A percentile compares a stretch with the other conserved stretches of the same genome.
Evolutionary conservation across 495 filamentous ascomycete genomes (phyloP).

Genomic region (Durotheca rogersii): DNA sequence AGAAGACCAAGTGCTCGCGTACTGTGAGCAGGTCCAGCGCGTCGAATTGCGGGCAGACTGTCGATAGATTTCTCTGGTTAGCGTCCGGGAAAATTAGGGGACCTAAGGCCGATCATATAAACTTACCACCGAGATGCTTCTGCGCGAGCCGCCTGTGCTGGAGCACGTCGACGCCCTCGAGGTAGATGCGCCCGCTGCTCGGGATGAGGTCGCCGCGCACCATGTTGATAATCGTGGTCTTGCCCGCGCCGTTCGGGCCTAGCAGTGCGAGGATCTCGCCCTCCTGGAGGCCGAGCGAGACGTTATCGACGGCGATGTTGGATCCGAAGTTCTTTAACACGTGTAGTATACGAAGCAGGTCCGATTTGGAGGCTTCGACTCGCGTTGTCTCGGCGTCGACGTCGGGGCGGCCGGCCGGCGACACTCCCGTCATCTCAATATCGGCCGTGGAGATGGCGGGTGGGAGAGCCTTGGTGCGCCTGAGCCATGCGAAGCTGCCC

Average conservation of each 20-base stretch:
- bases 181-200: constrained; percentile 58
- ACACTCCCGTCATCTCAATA: constrained; percentile 12
- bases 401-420: constrained; percentile 12
- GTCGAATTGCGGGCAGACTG: constrained; percentile 66
- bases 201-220: constrained; percentile 71
- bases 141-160: constrained; percentile 24
- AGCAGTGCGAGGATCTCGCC: constrained; percentile 72
- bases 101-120: too few relatives aligned
- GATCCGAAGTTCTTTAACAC: constrained; percentile 66
- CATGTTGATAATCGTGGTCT: constrained; percentile 70
- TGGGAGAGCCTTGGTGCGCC: constrained; percentile 25
- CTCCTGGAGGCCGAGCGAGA: constrained; percentile 65
- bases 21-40: constrained; percentile 60
- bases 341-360: constrained; percentile 64
- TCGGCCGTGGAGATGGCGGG: constrained; percentile 22
- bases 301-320: constrained; percentile 62
- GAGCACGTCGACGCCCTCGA: constrained; percentile 61
- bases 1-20: constrained; percentile 63
- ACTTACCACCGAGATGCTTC: constrained; percentile 31
- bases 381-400: constrained; percentile 36
- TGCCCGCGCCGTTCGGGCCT: constrained; percentile 75
- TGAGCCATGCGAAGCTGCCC: constrained; percentile 47
- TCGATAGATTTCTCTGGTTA: constrained; percentile 50
- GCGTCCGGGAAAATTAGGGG: background rate
- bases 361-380: constrained; percentile 54